Conservation (phyloP, 257 asterid species). For the Nicotiana tomentosiformis region DNA sequence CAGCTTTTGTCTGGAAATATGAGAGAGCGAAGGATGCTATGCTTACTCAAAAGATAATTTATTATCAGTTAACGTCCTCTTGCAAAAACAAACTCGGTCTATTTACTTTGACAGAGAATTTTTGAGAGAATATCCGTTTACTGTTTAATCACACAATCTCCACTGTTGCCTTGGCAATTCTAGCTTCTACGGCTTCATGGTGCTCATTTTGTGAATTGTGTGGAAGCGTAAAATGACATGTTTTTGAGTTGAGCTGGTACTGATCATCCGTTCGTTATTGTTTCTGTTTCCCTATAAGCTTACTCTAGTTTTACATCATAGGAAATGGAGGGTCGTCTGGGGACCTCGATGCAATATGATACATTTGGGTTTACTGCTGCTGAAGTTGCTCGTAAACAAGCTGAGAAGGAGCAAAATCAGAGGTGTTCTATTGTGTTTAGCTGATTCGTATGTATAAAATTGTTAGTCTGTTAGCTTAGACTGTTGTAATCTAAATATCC, state of each 20-base stretch:
- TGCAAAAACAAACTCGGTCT: background rate
- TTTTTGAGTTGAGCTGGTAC: background rate
- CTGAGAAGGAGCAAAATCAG: slow-evolving; percentile 72
- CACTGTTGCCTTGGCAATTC: background rate
- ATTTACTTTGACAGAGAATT: background rate
- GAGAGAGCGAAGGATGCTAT: background rate
- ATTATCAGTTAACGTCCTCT: background rate
- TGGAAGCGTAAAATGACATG: background rate
- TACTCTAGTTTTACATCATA: slow-evolving; percentile 23
- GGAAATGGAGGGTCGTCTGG: slow-evolving; percentile 80
- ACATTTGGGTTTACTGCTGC: slow-evolving; percentile 94
- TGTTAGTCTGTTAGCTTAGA: background rate
- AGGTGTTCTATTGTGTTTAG: slow-evolving; percentile 36
- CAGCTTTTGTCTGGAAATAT: background rate
- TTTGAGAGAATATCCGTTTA: background rate
- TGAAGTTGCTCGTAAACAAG: slow-evolving; percentile 80
- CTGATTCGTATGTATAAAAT: background rate
- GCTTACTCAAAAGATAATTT: background rate
- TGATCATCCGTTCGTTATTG: background rate
- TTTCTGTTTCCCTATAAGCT: background rate
- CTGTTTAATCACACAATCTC: background rate
- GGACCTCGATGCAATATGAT: slow-evolving; percentile 77
- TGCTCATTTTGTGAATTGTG: background rate
- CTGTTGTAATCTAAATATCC: background rate
- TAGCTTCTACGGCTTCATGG: background rate